A percentile compares a stretch with the other conserved stretches of the same genome.
These are phyloP conservation scores for Iberis pinnata DNA, from an alignment of 345 rosid species.

Conservation along the genomic window DNA sequence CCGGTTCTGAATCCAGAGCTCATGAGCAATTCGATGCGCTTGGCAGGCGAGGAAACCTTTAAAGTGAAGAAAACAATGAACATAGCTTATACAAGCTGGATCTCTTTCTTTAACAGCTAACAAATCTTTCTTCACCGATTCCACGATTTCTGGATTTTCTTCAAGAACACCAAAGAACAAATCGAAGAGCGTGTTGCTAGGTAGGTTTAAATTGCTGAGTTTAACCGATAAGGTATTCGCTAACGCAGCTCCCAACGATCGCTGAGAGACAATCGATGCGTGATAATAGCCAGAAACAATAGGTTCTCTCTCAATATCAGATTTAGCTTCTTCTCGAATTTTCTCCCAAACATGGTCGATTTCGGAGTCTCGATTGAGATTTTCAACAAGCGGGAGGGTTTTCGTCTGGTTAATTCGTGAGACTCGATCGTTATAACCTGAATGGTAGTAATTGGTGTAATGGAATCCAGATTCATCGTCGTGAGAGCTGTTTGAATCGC, in stretches of 20 bases:
- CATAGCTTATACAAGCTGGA: constrained; percentile 72
- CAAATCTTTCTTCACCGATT: constrained; percentile 50
- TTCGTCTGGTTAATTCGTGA: constrained; percentile 30
- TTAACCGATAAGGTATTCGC: constrained; percentile 61
- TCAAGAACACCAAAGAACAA: constrained; percentile 45
- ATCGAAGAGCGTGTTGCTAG: constrained; percentile 43
- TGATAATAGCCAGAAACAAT: constrained; percentile 50
- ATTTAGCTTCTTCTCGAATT: constrained; percentile 61
- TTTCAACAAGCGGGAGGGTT: constrained; percentile 23
- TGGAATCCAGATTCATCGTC: constrained; percentile 33
- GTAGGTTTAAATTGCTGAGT: constrained; percentile 49
- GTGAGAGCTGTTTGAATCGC: constrained; percentile 35
- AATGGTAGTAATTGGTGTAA: constrained; percentile 34
- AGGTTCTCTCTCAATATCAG: constrained; percentile 61
- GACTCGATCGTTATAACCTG: constrained; percentile 33
- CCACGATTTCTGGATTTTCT: constrained; percentile 43
- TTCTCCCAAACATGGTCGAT: constrained; percentile 41
- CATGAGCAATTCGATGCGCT: constrained; percentile 69
- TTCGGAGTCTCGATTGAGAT: constrained; percentile 21
- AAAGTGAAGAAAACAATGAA: constrained; percentile 62
- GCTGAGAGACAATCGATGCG: constrained; percentile 54
- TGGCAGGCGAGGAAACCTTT: constrained; percentile 77
- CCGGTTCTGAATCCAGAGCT: constrained; percentile 60
- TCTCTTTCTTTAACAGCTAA: constrained; percentile 68
- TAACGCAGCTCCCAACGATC: constrained; percentile 49